Evolutionary conservation across 192 early-diverging fungal species (phyloP), one percentile per base, ranked within the genome.

Genomic region (Podila clonocystis): DNA sequence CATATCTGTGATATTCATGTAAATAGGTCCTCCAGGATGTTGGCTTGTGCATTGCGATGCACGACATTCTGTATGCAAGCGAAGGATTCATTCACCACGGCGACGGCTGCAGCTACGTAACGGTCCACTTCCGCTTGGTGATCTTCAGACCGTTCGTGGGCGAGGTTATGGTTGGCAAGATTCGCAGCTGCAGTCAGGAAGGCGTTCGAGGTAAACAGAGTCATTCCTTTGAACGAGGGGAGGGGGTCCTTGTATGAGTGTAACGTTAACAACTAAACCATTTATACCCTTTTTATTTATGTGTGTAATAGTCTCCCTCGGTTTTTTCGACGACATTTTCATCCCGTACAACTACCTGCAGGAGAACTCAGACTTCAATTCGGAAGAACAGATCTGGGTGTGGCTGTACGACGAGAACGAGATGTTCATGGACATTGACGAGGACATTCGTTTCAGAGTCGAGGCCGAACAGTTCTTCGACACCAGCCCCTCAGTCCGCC

Each of bases 141-240:
- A 92, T 97, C 34, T 98, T 97, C 77, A 89, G 95, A 31, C 97
- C 97, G 4, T 97, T 96, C 80, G 83, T 92, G 61, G 95, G 95
- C 38, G 96, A 98, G 80, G 86, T 97, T 9, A 73, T 98, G 19
- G 84, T 88, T 17, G 97, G 97, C 20, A 92, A 90, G 55, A 90
- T 98, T 33, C 85, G 91, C 36, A 91, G 89, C 67, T 87, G 91
- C 52, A 90, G 89, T n/a, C 83, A 85, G 9, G 82, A 84, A 11
- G 96, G 96, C 1, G 85, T 95, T 17, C 68, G 84, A 89, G 93
- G 94, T 95, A 82, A 49, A 50, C 34, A 5, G 17, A 4, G 22
- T 17, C 24, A 8, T 17, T 19, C 12, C n/a, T 17, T 45, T 45
- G 7, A 12, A 17, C 36, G 9, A 38, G 36, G 9, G n/a, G n/a